Conservation (phyloP, 805 yeast genomes). For the Danielia oregonensis region DNA sequence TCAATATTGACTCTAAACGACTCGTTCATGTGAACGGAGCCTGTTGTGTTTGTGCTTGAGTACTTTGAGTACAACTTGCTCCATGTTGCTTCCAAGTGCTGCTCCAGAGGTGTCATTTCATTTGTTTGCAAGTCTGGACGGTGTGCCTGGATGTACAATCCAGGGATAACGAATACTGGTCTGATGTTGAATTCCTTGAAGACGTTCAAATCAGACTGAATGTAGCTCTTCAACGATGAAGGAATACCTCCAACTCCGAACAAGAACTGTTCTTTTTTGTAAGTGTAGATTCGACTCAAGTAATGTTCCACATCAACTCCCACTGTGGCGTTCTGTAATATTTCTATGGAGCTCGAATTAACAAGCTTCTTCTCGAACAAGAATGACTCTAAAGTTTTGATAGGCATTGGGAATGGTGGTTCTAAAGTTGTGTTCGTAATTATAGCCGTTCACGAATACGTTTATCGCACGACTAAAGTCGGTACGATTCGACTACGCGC, state of each 20-base stretch:
- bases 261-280: slow-evolving; percentile 62
- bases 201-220: slow-evolving; percentile 59
- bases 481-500: too few species aligned
- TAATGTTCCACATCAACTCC: slow-evolving; percentile 88
- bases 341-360: slow-evolving; percentile 57
- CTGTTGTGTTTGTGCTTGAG: slow-evolving; percentile 14
- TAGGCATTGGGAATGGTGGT: slow-evolving; percentile 29
- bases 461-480: too few species aligned
- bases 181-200: slow-evolving; percentile 61
- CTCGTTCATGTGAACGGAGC: slow-evolving; percentile 28
- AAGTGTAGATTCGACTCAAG: slow-evolving; percentile 55
- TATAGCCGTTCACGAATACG: too few species aligned
- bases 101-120: slow-evolving; percentile 36
- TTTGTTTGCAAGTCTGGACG: slow-evolving; percentile 29
- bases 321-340: slow-evolving; percentile 60
- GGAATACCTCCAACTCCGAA: slow-evolving; percentile 86
- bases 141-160: slow-evolving; percentile 47
- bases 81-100: slow-evolving; percentile 41
- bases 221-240: slow-evolving; percentile 48
- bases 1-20: slow-evolving; percentile 52
- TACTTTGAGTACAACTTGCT: slow-evolving; percentile 27
- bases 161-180: slow-evolving; percentile 80
- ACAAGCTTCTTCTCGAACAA: slow-evolving; percentile 66
- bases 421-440: too few species aligned
- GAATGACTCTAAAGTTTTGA: slow-evolving; percentile 59